Conservation (phyloP, 805 yeast genomes). For the Pichia deserticola region DNA sequence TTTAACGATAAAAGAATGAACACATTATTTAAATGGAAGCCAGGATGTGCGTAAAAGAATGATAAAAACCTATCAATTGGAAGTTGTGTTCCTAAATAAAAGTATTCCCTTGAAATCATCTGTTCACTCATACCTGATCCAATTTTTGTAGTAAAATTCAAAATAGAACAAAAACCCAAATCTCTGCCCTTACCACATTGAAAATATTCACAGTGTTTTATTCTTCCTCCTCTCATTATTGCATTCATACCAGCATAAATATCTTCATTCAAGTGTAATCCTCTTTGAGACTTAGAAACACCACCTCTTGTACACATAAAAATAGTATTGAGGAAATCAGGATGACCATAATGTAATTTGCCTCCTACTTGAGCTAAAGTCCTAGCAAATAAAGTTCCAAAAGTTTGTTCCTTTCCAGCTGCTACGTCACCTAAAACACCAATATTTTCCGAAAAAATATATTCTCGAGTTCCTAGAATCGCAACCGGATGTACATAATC, state of each 20-base stretch:
- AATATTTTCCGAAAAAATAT: conserved; percentile 73
- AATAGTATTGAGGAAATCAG: conserved; percentile 67
- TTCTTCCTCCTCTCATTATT: conserved; percentile 69
- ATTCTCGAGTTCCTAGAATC: conserved; percentile 77
- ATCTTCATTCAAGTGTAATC: conserved; percentile 77
- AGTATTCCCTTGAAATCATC: conserved; percentile 75
- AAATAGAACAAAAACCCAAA: conserved; percentile 75
- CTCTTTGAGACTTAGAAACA: conserved; percentile 78
- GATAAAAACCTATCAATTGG: conserved; percentile 74
- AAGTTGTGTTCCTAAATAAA: conserved; percentile 66
- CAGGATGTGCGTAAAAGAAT: conserved; percentile 81
- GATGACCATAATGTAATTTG: conserved; percentile 81
- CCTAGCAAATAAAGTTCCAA: conserved; percentile 78
- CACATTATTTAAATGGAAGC: conserved; percentile 74
- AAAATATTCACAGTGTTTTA: conserved; percentile 74
- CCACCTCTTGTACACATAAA: conserved; percentile 86
- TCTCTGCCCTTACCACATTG: conserved; percentile 88
- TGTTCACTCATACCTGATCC: conserved; percentile 93
- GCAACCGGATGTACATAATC: conserved; percentile 53
- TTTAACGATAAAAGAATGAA: conserved; percentile 65
- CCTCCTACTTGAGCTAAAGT: conserved; percentile 79
- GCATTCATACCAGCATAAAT: conserved; percentile 85
- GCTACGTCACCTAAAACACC: conserved; percentile 82
- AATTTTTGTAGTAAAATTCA: conserved; percentile 75
- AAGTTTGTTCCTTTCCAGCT: conserved; percentile 84